Evolutionary conservation across 2,329 filamentous ascomycete species (phyloP).

Genomic region (Raffaelea arxii): DNA sequence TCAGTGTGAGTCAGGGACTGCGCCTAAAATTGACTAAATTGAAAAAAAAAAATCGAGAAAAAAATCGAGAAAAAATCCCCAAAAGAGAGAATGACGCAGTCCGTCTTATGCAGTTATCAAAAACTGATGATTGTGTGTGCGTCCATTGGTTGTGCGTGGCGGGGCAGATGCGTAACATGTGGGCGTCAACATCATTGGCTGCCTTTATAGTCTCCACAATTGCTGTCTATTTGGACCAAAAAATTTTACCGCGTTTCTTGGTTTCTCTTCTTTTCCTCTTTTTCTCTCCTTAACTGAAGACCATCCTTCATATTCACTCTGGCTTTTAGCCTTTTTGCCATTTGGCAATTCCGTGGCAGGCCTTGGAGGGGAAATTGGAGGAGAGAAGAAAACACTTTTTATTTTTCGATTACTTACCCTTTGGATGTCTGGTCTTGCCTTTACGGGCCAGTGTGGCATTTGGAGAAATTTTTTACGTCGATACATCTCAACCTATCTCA

Average conservation of each 20-base stretch:
- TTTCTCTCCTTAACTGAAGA: conserved; percentile 29
- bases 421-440: conserved; percentile 30
- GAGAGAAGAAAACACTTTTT: conserved; percentile 38
- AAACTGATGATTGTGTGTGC: too few relatives aligned
- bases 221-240: neutral
- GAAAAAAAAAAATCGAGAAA: neutral
- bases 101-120: too few relatives aligned
- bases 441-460: conserved; percentile 19
- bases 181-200: too few relatives aligned
- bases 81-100: too few relatives aligned
- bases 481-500: conserved; percentile 17
- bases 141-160: too few relatives aligned
- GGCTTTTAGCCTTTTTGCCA: conserved; percentile 30
- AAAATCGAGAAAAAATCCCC: neutral
- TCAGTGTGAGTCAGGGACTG: too few relatives aligned
- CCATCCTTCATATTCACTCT: conserved; percentile 61
- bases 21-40: neutral
- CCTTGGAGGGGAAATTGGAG: conserved; percentile 61
- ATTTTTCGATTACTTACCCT: conserved; percentile 48
- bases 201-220: neutral
- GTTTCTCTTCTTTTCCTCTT: conserved; percentile 8
- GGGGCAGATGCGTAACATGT: too few relatives aligned
- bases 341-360: conserved; percentile 36
- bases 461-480: conserved; percentile 26
- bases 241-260: conserved; percentile 1